These are phyloP conservation scores for Triticum monococcum DNA, from an alignment of 176 grass and related monocot species.

Conservation along the genomic window DNA sequence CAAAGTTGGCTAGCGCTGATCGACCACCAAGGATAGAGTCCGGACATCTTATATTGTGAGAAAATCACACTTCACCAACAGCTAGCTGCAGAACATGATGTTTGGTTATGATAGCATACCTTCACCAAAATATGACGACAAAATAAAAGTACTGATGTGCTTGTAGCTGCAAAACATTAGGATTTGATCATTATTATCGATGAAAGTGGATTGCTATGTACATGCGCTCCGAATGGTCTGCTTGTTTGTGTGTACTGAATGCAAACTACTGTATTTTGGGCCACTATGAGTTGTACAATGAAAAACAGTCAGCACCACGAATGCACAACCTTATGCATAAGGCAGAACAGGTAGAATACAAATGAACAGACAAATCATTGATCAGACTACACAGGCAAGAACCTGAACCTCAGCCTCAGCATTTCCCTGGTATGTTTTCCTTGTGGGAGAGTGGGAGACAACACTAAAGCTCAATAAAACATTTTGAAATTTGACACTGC, in stretches of 20 bases:
- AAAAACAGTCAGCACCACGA: not conserved
- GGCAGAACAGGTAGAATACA: not conserved
- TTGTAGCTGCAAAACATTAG: not conserved
- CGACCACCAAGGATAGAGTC: not conserved
- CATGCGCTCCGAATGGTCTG: not conserved
- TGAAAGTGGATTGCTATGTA: not conserved
- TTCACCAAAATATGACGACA: not conserved
- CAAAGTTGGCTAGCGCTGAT: conserved; percentile 9
- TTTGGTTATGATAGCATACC: not conserved
- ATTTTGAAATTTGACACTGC: not conserved
- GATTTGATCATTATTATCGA: not conserved
- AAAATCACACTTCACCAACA: conserved; percentile 51
- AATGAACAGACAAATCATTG: not conserved
- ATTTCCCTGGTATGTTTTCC: not conserved
- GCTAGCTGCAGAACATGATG: conserved; percentile 40
- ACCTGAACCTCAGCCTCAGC: conserved; percentile 3
- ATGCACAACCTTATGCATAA: not conserved
- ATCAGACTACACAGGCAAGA: not conserved
- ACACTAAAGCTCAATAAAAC: not conserved
- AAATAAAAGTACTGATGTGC: not conserved
- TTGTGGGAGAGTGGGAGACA: not conserved
- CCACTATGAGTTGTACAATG: not conserved
- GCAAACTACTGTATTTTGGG: not conserved
- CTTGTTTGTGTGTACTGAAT: not conserved
- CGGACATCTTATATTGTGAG: not conserved